A percentile compares a stretch with the other conserved stretches of the same genome.
Conservation (phyloP, 352 stramenopile species). For the Thalassiosira oceanica region DNA sequence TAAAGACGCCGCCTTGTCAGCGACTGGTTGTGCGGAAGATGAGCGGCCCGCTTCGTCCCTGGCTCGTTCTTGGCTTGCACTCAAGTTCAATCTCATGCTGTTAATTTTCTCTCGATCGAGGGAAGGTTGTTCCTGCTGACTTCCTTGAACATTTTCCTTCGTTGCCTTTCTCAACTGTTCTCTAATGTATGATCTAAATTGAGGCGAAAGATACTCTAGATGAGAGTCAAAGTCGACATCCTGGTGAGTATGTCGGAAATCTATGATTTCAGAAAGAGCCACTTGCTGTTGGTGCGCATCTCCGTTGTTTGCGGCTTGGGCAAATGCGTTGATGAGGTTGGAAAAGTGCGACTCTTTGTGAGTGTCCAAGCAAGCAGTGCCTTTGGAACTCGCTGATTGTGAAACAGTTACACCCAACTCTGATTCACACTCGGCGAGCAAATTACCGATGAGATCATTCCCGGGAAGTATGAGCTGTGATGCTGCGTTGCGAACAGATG, state of each 20-base stretch:
- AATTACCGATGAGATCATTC: conserved; percentile 8
- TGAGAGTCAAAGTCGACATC: conserved; percentile 35
- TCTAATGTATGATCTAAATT: conserved; percentile 30
- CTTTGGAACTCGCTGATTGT: conserved; percentile 7
- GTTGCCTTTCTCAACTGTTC: conserved; percentile 23
- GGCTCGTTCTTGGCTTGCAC: conserved; percentile 7
- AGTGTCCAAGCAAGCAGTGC: not conserved
- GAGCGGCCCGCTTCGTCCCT: too few relatives aligned
- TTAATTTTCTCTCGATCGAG: conserved; percentile 22
- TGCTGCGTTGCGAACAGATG: conserved; percentile 17
- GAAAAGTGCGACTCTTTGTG: conserved; percentile 25
- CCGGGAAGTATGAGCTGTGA: conserved; percentile 21
- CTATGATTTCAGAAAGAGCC: conserved; percentile 9
- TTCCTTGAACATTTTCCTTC: conserved; percentile 24
- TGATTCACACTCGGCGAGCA: conserved; percentile 22
- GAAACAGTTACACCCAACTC: conserved; percentile 14
- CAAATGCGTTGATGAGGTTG: conserved; percentile 31
- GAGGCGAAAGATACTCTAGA: conserved; percentile 28
- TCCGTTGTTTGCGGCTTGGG: conserved; percentile 14
- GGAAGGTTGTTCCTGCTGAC: conserved; percentile 4
- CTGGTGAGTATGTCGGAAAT: conserved; percentile 25
- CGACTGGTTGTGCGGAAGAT: too few relatives aligned
- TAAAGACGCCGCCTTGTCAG: conserved; percentile 7
- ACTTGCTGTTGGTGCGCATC: conserved; percentile 7
- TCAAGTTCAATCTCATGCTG: conserved; percentile 7